Conservation (phyloP, 805 yeast species). For the Yarrowia keelungensis region DNA sequence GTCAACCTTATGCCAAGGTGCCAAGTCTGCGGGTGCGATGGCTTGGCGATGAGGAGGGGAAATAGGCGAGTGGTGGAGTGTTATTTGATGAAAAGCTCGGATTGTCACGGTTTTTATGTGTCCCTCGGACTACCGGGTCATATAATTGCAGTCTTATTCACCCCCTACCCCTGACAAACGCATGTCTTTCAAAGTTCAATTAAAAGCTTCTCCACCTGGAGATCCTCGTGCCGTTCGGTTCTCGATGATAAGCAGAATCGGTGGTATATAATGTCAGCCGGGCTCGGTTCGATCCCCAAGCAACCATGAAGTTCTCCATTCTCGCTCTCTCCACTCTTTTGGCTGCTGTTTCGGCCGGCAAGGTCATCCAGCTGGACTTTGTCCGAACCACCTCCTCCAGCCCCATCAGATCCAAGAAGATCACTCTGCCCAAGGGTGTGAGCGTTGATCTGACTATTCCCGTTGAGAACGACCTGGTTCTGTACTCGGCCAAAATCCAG, state of each 20-base stretch:
- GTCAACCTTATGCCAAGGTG: background rate
- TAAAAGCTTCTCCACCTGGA: constrained; percentile 16
- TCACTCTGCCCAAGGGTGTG: background rate
- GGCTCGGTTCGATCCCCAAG: background rate
- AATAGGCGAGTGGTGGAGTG: background rate
- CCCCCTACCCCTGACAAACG: background rate
- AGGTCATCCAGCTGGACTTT: constrained; percentile 27
- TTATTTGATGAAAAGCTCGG: no score
- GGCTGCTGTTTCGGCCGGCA: background rate
- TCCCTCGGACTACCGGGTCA: no score
- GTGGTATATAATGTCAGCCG: background rate
- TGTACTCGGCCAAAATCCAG: constrained; percentile 27
- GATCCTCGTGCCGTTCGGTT: constrained; percentile 10
- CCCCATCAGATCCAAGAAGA: background rate
- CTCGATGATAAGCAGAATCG: background rate
- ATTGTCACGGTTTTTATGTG: no score
- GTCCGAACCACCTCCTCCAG: background rate
- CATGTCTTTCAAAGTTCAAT: background rate
- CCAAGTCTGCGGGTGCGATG: constrained; percentile 5
- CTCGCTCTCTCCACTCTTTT: background rate
- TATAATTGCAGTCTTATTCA: no score
- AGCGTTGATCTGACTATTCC: constrained; percentile 2
- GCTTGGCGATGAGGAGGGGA: background rate
- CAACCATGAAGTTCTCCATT: background rate
- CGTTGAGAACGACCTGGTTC: constrained; percentile 6